phyloP scores from a whole-genome alignment of 768 basidiomycete species.

The Paxillus ammoniavirescens region DNA sequence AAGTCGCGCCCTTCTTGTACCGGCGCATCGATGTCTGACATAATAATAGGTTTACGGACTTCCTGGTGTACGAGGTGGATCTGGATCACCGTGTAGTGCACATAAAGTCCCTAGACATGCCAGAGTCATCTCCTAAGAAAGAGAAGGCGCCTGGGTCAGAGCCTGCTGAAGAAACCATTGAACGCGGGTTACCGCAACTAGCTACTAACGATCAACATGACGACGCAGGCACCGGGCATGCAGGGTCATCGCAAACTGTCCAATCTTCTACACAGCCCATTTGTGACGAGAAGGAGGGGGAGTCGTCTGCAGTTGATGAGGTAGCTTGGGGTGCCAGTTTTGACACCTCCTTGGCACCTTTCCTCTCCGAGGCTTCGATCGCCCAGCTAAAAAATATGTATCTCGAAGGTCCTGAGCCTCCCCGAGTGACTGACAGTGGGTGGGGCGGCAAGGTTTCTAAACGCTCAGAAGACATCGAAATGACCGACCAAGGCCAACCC shows the following conservation, averaged over 20 bases:
- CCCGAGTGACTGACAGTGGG: slow-evolving; percentile 69
- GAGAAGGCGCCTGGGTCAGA: slow-evolving; percentile 27
- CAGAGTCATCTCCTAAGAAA: slow-evolving; percentile 52
- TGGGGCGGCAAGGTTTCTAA: slow-evolving; percentile 58
- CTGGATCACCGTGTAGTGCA: slow-evolving; percentile 77
- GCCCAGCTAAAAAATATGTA: slow-evolving; percentile 67
- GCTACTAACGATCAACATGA: slow-evolving; percentile 12
- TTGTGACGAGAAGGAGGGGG: neutral
- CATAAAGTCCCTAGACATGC: slow-evolving; percentile 75
- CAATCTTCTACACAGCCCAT: neutral
- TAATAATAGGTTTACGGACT: slow-evolving; percentile 85
- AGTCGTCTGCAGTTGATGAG: slow-evolving; percentile 14
- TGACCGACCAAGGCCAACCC: slow-evolving; percentile 10
- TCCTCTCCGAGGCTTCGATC: slow-evolving; percentile 62
- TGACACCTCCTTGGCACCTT: slow-evolving; percentile 52
- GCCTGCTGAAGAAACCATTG: slow-evolving; percentile 14
- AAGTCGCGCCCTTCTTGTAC: neutral
- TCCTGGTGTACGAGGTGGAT: slow-evolving; percentile 90
- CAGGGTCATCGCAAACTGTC: slow-evolving; percentile 4
- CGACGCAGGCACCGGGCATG: neutral
- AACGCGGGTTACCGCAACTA: slow-evolving; percentile 10
- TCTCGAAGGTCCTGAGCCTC: slow-evolving; percentile 79
- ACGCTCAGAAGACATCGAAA: slow-evolving; percentile 24
- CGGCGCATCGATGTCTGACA: neutral
- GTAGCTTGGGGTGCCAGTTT: slow-evolving; percentile 70